Conservation (phyloP, 768 basidiomycete species). For the Mycena maculata region DNA sequence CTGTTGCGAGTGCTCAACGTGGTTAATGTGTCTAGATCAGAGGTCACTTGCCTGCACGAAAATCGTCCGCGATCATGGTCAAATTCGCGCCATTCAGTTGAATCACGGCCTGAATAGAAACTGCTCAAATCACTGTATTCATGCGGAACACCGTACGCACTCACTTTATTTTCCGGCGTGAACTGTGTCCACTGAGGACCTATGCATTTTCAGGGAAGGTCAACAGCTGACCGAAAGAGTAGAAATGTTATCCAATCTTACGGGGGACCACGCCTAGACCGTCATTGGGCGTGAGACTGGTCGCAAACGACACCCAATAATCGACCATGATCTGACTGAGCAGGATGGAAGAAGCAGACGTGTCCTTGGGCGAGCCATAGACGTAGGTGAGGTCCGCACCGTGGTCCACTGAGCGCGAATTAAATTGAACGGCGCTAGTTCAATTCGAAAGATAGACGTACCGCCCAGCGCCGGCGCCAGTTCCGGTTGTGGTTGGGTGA, state of each 20-base stretch:
- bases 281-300: too few relatives aligned
- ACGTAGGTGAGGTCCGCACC: conserved; percentile 46
- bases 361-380: conserved; percentile 39
- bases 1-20: conserved; percentile 39
- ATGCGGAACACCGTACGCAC: background rate
- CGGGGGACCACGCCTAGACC: conserved; percentile 52
- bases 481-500: conserved; percentile 46
- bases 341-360: conserved; percentile 16
- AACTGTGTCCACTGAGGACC: conserved; percentile 38
- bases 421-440: conserved; percentile 27
- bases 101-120: conserved; percentile 29
- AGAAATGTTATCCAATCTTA: too few relatives aligned
- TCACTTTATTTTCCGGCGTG: conserved; percentile 27
- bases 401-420: conserved; percentile 40
- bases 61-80: conserved; percentile 37
- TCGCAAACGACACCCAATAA: too few relatives aligned
- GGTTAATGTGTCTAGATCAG: background rate
- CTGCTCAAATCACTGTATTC: background rate
- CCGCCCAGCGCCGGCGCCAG: conserved; percentile 44
- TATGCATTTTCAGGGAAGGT: background rate
- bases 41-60: conserved; percentile 23
- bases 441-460: conserved; percentile 28
- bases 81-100: conserved; percentile 38
- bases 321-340: conserved; percentile 53
- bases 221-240: background rate